Evolutionary conservation across 23 red algal species (phyloP).

Genomic region (Gracilariopsis chorda): DNA sequence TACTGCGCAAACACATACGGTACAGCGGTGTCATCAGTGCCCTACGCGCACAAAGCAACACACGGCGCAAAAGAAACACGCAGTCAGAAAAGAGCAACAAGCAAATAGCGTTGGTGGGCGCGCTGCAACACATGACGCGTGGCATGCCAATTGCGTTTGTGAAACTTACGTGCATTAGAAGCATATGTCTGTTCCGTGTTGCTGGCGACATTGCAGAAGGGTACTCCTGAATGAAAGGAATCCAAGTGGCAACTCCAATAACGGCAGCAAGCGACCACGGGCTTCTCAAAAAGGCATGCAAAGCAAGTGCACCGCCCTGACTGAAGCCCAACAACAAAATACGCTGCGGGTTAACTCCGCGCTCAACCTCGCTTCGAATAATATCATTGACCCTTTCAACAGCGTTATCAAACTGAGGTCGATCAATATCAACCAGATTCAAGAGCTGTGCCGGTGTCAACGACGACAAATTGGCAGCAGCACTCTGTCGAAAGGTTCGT

Average conservation of each 20-base stretch:
- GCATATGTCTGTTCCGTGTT: neutral
- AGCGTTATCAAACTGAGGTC: neutral
- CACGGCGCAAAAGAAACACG: neutral
- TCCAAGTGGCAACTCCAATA: conserved; percentile 63
- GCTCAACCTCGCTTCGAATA: conserved; percentile 30
- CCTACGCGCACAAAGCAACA: neutral
- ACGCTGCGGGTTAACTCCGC: conserved; percentile 8
- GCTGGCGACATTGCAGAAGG: conserved; percentile 18
- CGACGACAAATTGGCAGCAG: neutral
- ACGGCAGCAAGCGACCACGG: neutral
- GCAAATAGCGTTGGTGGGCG: neutral
- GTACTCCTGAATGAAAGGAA: conserved; percentile 24
- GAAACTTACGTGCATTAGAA: conserved; percentile 45
- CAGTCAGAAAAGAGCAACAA: neutral
- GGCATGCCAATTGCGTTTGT: neutral
- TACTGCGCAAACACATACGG: neutral
- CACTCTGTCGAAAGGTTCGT: neutral
- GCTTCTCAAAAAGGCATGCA: conserved; percentile 47
- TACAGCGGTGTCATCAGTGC: conserved; percentile 38
- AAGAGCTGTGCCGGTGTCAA: neutral
- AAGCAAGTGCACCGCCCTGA: conserved; percentile 50
- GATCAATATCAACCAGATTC: neutral
- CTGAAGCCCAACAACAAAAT: conserved; percentile 67
- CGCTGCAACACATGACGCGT: neutral
- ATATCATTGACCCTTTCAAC: conserved; percentile 1